Evolutionary conservation across 257 asterid genomes (phyloP), one percentile per base, ranked within the genome.

Genomic region (Fraxinus quadrangulata): DNA sequence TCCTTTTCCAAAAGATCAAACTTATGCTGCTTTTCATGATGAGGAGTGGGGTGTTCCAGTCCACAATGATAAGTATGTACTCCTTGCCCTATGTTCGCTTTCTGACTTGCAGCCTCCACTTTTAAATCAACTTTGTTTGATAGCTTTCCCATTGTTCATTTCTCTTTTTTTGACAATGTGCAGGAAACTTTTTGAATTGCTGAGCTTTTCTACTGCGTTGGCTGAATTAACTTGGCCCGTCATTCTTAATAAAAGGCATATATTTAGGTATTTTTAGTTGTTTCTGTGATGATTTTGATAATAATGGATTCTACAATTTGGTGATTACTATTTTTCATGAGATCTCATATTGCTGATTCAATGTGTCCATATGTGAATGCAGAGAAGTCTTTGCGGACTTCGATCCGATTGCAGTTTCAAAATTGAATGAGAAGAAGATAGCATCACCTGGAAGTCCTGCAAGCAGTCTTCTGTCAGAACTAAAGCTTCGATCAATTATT

Each of bases 21-120:
- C 66, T 24, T 93, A 94, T 77, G 90, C 89, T 82, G 93, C 94
- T 49, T 92, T 91, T 82, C 99, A 94, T 80, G 99, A 94, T 39
- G 96, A 94, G 84, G 98, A 92, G 85, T 94, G 99, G 99, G 99
- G 98, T 74, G 88, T 91, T 90, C 93, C 98, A 47, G 89, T 84
- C 79, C 97, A 91, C 28, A 94, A 89, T 73, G 99, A 94, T 83
- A 90, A 83, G 99, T 94, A 85, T 8, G 86, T 77, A 77, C 30
- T 70, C 31, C 66, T 68, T 79, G 45, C 80, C 26, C 80, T 67
- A 14, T 72, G 61, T 82, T 69, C 30, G 16, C 40, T 63, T 37
- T 81, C 75, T 14, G 37, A 21, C 80, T 75, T 45, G 19, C 3
- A 6, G 71, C 67, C 70, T 80, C 17, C 40, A 56, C 54, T 71